Evolutionary conservation across 1,284 basidiomycete species (phyloP).

Genomic region (Wolfiporia cocos): DNA sequence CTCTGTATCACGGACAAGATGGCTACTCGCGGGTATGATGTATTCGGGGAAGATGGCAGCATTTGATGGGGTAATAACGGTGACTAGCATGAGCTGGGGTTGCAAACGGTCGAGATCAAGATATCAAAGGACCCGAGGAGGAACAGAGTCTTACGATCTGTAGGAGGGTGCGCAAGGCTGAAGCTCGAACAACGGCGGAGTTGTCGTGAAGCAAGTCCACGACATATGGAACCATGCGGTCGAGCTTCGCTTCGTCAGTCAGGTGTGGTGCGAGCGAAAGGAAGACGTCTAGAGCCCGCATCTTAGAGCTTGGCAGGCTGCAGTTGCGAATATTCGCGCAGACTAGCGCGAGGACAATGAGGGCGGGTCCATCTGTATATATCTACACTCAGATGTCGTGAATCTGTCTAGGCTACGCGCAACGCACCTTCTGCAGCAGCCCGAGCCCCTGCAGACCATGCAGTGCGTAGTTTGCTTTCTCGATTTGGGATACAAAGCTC

Average conservation of each 20-base stretch:
- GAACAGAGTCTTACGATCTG: slow-evolving; percentile 62
- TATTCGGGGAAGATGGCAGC: slow-evolving; percentile 90
- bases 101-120: not conserved
- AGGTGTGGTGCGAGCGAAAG: slow-evolving; percentile 80
- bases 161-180: slow-evolving; percentile 76
- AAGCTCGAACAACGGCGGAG: slow-evolving; percentile 71
- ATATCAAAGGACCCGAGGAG: not conserved
- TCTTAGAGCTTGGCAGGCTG: slow-evolving; percentile 79
- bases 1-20: slow-evolving; percentile 80
- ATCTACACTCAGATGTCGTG: not conserved
- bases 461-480: slow-evolving; percentile 44
- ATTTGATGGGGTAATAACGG: slow-evolving; percentile 88
- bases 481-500: slow-evolving; percentile 71
- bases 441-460: slow-evolving; percentile 35
- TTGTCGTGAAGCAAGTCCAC: slow-evolving; percentile 88
- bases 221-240: slow-evolving; percentile 90
- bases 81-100: slow-evolving; percentile 86
- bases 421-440: slow-evolving; percentile 58
- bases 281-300: slow-evolving; percentile 84
- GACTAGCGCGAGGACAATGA: slow-evolving; percentile 79
- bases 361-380: slow-evolving; percentile 65
- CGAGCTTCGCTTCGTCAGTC: slow-evolving; percentile 93
- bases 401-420: slow-evolving; percentile 5
- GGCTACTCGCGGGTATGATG: slow-evolving; percentile 85
- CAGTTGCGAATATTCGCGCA: slow-evolving; percentile 92